Evolutionary conservation across 2,329 filamentous ascomycete species (phyloP).

Genomic region (Xylariaceae sp.): DNA sequence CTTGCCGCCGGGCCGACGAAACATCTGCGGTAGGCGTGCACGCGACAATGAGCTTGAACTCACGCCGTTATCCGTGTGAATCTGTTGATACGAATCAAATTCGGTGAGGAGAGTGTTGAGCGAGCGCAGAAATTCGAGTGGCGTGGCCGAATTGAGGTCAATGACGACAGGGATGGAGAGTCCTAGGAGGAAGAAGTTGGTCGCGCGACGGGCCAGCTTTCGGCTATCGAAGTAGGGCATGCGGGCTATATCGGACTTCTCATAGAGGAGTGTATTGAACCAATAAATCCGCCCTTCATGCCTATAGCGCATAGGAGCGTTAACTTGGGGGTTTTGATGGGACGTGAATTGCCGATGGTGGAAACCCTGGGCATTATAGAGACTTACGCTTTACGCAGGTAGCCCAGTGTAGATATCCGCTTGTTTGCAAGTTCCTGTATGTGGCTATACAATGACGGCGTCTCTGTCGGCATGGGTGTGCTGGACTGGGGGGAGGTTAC

Average conservation of each 20-base stretch:
- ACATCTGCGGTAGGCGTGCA: slow-evolving; percentile 79
- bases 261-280: slow-evolving; percentile 96
- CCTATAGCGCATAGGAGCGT: slow-evolving; percentile 42
- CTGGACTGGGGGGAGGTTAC: slow-evolving; percentile 25
- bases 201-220: slow-evolving; percentile 83
- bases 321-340: not conserved
- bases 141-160: slow-evolving; percentile 76
- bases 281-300: slow-evolving; percentile 94
- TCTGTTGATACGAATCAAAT: slow-evolving; percentile 88
- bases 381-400: slow-evolving; percentile 83
- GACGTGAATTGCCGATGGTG: not conserved
- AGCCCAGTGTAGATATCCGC: slow-evolving; percentile 89
- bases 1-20: slow-evolving; percentile 62
- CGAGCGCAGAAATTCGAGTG: slow-evolving; percentile 80
- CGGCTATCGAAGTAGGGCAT: slow-evolving; percentile 82
- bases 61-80: slow-evolving; percentile 73
- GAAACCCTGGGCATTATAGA: not conserved
- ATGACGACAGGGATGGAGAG: slow-evolving; percentile 85
- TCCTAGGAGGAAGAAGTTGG: slow-evolving; percentile 88
- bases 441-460: slow-evolving; percentile 51
- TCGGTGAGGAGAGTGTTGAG: slow-evolving; percentile 82
- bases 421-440: slow-evolving; percentile 86
- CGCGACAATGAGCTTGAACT: slow-evolving; percentile 67
- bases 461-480: slow-evolving; percentile 42
- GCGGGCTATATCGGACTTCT: slow-evolving; percentile 70